These are phyloP conservation scores for Phoenix dactylifera DNA, from an alignment of 176 grass and related monocot species.

Conservation along the genomic window DNA sequence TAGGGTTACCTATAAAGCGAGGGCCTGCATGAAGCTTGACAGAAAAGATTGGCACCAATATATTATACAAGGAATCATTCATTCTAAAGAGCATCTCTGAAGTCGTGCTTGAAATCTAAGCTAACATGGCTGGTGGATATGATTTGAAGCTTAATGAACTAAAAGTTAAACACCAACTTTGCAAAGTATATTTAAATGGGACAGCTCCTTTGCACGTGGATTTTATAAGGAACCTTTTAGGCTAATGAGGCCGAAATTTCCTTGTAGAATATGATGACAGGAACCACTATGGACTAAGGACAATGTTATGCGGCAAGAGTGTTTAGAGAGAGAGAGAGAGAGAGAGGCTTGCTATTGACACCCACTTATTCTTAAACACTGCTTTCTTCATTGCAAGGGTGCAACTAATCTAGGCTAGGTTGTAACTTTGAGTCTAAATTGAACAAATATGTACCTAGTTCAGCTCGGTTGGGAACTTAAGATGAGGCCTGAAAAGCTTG, in stretches of 20 bases:
- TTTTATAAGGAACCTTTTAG: conserved; percentile 1
- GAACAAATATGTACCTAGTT: too few relatives aligned
- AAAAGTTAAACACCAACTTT: conserved; percentile 39
- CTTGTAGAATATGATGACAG: too few relatives aligned
- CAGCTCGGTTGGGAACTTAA: too few relatives aligned
- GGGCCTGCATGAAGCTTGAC: too few relatives aligned
- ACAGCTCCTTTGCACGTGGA: conserved; percentile 12
- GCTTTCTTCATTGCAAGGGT: too few relatives aligned
- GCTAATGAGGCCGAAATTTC: neutral
- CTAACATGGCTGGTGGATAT: conserved; percentile 55
- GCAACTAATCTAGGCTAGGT: too few relatives aligned
- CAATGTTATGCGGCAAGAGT: neutral
- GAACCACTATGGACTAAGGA: too few relatives aligned
- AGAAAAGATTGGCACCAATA: neutral
- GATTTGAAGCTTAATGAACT: conserved; percentile 27
- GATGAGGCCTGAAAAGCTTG: too few relatives aligned
- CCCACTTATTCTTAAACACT: too few relatives aligned
- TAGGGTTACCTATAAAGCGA: too few relatives aligned
- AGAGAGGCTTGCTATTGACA: neutral
- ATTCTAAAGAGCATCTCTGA: conserved; percentile 34
- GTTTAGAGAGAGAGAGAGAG: neutral
- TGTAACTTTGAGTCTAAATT: too few relatives aligned
- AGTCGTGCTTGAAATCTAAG: conserved; percentile 87
- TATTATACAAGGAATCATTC: neutral
- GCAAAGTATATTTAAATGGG: conserved; percentile 5